phyloP scores from a whole-genome alignment of 176 grass and related monocot species.

The Pontederia paniculata region DNA sequence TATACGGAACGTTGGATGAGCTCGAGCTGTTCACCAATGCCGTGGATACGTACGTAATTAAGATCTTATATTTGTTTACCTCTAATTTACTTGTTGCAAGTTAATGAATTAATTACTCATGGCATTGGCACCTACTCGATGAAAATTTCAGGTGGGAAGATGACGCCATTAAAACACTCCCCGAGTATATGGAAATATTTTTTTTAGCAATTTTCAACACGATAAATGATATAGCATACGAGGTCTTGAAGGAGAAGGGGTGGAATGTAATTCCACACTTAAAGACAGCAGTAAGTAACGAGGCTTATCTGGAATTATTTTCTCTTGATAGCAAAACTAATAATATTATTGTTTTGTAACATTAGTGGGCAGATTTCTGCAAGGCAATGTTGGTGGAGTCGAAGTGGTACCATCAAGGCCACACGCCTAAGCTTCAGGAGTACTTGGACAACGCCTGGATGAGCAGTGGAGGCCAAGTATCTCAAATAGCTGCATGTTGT shows the following conservation, averaged over 20 bases:
- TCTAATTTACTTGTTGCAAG: too few relatives aligned
- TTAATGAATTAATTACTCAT: too few relatives aligned
- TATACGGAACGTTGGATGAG: too few relatives aligned
- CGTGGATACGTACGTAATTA: conserved; percentile 12
- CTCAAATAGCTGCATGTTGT: conserved; percentile 7
- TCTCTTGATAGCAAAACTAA: too few relatives aligned
- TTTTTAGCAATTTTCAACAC: background rate
- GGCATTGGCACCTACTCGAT: too few relatives aligned
- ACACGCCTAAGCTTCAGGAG: conserved; percentile 17
- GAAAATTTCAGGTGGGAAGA: background rate
- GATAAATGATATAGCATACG: background rate
- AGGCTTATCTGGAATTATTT: too few relatives aligned
- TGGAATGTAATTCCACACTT: background rate
- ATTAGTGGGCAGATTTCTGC: conserved; percentile 24
- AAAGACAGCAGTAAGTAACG: background rate
- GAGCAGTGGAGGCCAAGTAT: background rate
- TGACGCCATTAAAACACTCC: background rate
- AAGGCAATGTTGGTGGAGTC: conserved; percentile 21
- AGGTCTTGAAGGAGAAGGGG: background rate
- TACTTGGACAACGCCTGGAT: too few relatives aligned
- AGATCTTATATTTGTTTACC: too few relatives aligned
- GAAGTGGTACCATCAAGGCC: conserved; percentile 20
- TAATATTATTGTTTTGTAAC: background rate
- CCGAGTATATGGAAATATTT: background rate
- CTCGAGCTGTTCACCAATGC: conserved; percentile 16